These are phyloP conservation scores for Erythrobasidium yunnanense DNA, from an alignment of 768 basidiomycete species.

Conservation along the genomic window DNA sequence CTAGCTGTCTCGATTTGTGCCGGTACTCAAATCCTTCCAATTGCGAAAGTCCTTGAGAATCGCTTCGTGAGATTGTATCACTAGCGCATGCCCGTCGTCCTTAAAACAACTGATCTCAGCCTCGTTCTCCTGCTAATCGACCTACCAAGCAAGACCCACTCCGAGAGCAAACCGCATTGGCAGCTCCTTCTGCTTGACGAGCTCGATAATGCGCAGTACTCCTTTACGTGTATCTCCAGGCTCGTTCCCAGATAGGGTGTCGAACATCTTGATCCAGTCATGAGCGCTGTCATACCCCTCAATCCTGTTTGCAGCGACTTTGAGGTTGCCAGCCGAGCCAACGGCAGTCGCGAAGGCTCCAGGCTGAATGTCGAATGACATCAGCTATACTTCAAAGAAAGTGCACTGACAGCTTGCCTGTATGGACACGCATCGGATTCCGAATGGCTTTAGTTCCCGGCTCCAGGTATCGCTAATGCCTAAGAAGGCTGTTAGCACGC, in stretches of 20 bases:
- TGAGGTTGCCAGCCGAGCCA: neutral
- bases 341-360: constrained; percentile 18
- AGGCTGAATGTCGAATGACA: neutral
- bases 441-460: neutral
- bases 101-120: no score
- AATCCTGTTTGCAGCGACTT: neutral
- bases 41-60: no score
- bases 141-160: neutral
- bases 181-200: constrained; percentile 2
- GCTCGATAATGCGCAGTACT: constrained; percentile 1
- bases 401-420: neutral
- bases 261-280: neutral
- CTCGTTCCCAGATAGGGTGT: neutral
- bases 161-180: constrained; percentile 14
- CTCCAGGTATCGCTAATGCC: constrained; percentile 16
- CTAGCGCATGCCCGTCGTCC: no score
- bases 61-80: no score
- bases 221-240: constrained; percentile 12
- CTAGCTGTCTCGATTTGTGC: no score
- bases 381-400: neutral
- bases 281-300: constrained; percentile 7
- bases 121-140: no score
- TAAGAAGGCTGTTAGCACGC: no score
- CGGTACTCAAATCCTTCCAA: no score
- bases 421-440: constrained; percentile 10